Evolutionary conservation across 2,329 filamentous ascomycete species (phyloP), one percentile per base, ranked within the genome.

Genomic region (Penicillium nordicum): DNA sequence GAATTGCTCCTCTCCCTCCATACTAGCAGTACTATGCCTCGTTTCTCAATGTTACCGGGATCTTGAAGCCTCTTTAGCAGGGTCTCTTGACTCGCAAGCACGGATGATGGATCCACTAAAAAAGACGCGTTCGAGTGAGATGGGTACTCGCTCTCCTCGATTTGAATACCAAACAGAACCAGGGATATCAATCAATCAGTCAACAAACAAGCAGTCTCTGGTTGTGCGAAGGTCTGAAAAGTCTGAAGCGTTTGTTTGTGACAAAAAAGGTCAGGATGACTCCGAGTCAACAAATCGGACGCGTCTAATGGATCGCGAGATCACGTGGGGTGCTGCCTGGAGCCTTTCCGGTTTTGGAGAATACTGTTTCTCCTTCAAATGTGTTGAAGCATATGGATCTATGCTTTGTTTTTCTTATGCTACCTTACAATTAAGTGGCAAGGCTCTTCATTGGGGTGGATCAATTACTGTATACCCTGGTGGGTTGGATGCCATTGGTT

Each of bases 1-100:
- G 65, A 86, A 84, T 55, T 83, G 82, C 59, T 88, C 87, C 63
- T 95, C 89, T 37, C 85, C 84, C 60, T 88, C 83, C 62, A 85
- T 82, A 47, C 82, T 81, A 57, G 78, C 76, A 62, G 82, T 64
- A 69, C 74, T 74, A 9, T 5, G 25, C 25, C 8, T 30, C 4
- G 23, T 11, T 32, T 27, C 18, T 27, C 18, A 3, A 21, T 27
- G 12, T 16, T 18, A 16, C n/a, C 10, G 12, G 27, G 29, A 23
- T n/a, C 3, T 18, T 27, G 23, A 25, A 29, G 23, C 16, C 34
- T 45, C 40, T 52, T 27, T 29, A 12, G 48, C 27, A n/a, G 29
- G 12, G 16, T 43, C 23, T 32, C 43, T 18, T 27, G 42, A 16
- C 18, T 57, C n/a, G 36, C 32, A 14, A 21, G 18, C 47, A 42